A percentile compares a stretch with the other conserved stretches of the same genome.
phyloP scores from a whole-genome alignment of 2,329 filamentous ascomycete species.

The Tolypocladium cylindrosporum region DNA sequence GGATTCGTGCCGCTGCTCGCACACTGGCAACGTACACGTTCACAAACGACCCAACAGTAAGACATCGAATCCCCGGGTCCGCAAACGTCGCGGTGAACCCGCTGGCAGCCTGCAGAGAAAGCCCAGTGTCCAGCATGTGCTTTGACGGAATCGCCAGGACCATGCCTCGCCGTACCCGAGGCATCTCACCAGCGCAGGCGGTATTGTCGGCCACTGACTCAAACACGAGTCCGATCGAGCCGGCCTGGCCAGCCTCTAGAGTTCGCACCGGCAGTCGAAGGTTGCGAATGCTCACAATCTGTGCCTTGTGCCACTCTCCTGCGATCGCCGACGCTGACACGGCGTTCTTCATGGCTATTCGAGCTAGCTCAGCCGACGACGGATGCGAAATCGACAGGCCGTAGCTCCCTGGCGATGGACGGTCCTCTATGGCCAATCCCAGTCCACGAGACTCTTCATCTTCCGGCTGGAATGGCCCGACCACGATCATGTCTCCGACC shows the following conservation, averaged over 20 bases:
- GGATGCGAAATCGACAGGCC: constrained; percentile 43
- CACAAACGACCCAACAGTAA: constrained; percentile 59
- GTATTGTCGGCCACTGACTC: constrained; percentile 17
- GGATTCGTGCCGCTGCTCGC: constrained; percentile 66
- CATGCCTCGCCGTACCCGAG: constrained; percentile 67
- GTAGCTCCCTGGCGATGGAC: constrained; percentile 35
- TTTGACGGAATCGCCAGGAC: constrained; percentile 57
- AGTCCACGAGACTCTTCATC: constrained; percentile 31
- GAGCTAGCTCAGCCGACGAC: constrained; percentile 41
- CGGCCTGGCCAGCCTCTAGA: constrained; percentile 73
- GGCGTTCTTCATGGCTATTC: constrained; percentile 41
- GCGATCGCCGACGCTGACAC: constrained; percentile 41
- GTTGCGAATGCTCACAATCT: constrained; percentile 79
- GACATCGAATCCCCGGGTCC: constrained; percentile 47
- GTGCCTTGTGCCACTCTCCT: constrained; percentile 70
- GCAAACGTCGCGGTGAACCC: constrained; percentile 64
- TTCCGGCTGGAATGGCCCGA: constrained; percentile 67
- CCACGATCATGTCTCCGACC: constrained; percentile 65
- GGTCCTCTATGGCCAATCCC: constrained; percentile 29
- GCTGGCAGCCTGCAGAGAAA: constrained; percentile 54
- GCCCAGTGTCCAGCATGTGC: constrained; percentile 44
- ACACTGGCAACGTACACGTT: constrained; percentile 86
- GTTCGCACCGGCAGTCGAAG: constrained; percentile 72
- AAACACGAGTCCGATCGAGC: constrained; percentile 74
- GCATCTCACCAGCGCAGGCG: constrained; percentile 11